These are phyloP conservation scores for Cladosporium sp. DNA, from an alignment of 2,329 filamentous ascomycete genomes.

Conservation along the genomic window DNA sequence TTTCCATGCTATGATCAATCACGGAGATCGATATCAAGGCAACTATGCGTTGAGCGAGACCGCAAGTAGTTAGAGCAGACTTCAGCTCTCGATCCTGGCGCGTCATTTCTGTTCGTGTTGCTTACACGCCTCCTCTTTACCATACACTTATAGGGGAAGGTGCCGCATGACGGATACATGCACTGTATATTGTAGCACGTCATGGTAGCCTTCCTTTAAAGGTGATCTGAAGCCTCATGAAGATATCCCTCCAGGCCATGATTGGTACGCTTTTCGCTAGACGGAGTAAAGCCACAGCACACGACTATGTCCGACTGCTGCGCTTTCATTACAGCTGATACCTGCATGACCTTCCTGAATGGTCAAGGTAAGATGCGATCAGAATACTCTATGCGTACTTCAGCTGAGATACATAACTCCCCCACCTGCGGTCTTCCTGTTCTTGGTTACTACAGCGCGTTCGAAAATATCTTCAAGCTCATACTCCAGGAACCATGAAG, in stretches of 20 bases:
- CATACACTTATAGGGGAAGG: neutral
- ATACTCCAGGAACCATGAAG: no score
- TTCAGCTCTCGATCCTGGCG: neutral
- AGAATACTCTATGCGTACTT: neutral
- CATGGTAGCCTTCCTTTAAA: neutral
- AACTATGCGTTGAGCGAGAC: neutral
- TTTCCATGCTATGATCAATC: neutral
- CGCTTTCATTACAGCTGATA: neutral
- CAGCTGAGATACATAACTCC: neutral
- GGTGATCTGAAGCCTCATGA: neutral
- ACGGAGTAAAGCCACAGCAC: neutral
- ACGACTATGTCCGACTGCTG: neutral
- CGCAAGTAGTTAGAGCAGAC: neutral
- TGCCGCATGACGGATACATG: neutral
- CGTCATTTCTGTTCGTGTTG: neutral
- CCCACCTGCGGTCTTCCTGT: neutral
- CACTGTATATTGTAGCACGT: neutral
- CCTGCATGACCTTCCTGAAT: neutral
- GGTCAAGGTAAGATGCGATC: neutral
- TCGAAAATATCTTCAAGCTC: no score
- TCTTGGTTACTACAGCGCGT: neutral
- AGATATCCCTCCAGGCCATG: neutral
- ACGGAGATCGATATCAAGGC: neutral
- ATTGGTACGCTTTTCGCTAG: neutral
- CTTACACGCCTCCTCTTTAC: neutral